Conservation (phyloP, 495 filamentous ascomycete species). For the Lichenothelia convexa region DNA sequence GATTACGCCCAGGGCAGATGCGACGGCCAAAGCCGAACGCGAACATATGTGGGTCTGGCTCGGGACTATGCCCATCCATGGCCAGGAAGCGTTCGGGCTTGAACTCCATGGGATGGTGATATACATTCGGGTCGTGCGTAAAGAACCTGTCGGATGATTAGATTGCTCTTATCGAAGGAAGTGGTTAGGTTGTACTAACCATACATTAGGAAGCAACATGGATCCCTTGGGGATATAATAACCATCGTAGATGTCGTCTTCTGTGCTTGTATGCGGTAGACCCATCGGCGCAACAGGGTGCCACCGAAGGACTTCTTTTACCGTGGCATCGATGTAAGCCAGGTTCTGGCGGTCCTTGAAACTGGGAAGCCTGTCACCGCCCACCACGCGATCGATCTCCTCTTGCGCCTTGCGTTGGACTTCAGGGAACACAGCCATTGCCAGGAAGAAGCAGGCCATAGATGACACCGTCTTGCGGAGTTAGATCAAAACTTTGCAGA, state of each 20-base stretch:
- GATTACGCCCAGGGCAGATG: constrained; percentile 20
- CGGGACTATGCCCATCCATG: constrained; percentile 36
- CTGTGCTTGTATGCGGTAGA: constrained; percentile 31
- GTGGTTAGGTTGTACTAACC: constrained; percentile 45
- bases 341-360: constrained; percentile 20
- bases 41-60: constrained; percentile 21
- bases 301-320: constrained; percentile 45
- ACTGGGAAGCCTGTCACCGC: constrained; percentile 17
- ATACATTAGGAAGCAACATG: constrained; percentile 35
- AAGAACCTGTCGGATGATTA: constrained; percentile 40
- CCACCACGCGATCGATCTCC: constrained; percentile 34
- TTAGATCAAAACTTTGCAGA: too few relatives aligned
- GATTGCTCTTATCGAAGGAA: too few relatives aligned
- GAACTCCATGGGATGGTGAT: constrained; percentile 1
- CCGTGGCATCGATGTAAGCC: constrained; percentile 30
- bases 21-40: constrained; percentile 30
- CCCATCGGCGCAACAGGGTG: constrained; percentile 35
- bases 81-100: constrained; percentile 21
- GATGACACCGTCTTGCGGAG: constrained; percentile 44
- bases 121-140: constrained; percentile 26
- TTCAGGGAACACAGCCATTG: constrained; percentile 29
- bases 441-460: constrained; percentile 40
- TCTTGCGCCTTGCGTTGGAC: constrained; percentile 25
- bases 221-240: constrained; percentile 37
- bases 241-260: constrained; percentile 37